Evolutionary conservation across 495 filamentous ascomycete species (phyloP), one percentile per base, ranked within the genome.

Genomic region (Aspergillus avenaceus): DNA sequence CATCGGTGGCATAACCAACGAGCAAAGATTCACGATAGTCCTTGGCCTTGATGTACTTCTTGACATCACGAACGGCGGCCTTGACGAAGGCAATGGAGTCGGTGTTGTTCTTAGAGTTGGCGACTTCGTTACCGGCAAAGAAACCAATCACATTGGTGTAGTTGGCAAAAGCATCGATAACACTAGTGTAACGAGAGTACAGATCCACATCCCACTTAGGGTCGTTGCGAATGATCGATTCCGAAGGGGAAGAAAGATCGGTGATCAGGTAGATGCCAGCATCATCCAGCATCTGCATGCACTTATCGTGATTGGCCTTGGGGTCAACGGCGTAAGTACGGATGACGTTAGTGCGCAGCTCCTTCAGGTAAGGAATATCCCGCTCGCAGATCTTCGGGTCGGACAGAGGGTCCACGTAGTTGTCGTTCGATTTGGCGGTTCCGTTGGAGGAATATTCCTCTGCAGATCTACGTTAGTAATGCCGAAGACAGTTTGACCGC

Each of bases 41-140:
- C 71, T 89, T 85, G 37, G 72, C 57, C 65, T 84, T 84, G 75
- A 98, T 96, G 73, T 98, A 96, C 40, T 83, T 77, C 81, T 98
- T 98, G 73, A 82, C 87, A 65, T 97, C 92, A 66, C 93, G 91
- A 28, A 96, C 90, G 40, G 95, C 95, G 54, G 92, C 95, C 79
- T 97, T 97, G 65, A 97, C 93, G 67, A 85, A 97, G 45, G 92
- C 88, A 52, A 87, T 91, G 40, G 92, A 88, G 55, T 72, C 67
- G 41, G 91, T 97, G 78, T 95, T 96, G 72, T 80, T 90, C 43
- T 76, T 69, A 53, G 81, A 74, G 77, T 97, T 95, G 59, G 89
- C 84, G 45, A 97, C 93, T 70, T 98, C 93, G 65, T 98, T 97
- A 57, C 95, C 95, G 45, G 91, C 88, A 69, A 97, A 97, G 82